Evolutionary conservation across 768 basidiomycete species (phyloP), one percentile per base, ranked within the genome.

Genomic region (Sarcodon aspratus): DNA sequence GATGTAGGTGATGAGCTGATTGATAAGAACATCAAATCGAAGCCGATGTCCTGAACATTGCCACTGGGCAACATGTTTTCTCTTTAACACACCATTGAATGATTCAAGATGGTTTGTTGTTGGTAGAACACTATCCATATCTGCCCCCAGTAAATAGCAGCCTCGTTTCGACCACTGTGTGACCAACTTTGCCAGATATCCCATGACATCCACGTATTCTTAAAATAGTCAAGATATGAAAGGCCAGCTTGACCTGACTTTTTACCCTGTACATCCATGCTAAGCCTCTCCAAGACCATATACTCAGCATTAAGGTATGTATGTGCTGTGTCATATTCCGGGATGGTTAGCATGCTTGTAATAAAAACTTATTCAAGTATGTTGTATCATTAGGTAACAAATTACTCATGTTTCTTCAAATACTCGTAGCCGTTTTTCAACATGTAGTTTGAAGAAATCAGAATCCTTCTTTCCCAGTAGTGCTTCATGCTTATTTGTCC

Each of bases 41-140:
- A 70, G 58, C 6, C 60, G 56, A 6, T 53, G 52, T 3, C 66
- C 65, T 31, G 51, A 55, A 10, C 55, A 55, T 37, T 62, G 59
- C 55, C 55, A 61, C 27, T 50, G 55, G 0, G 33, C 55, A 0
- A 69, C 15, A 40, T 66, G 52, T 33, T 61, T 64, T 1, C 52
- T 38, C 53, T 71, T 69, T 1, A 70, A 50, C 10, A 61, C 36
- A 4, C 59, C 52, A 45, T 70, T 70, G 54, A 70, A 69, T 1
- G 63, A 61, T 51, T 71, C 66, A 7, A 70, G 59, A 47, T 69
- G 67, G 43, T 71, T 71, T 17, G 66, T 69, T 4, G 69, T 70
- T 0, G 64, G 55, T 6, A 69, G 27, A 3, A 71, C 59, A 1
- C 54, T 57, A 0, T 66, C 59, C 9, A 68, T 40, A 1, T 51